These are phyloP conservation scores for Xerocomellus intermedius DNA, from an alignment of 768 basidiomycete species.

Conservation along the genomic window DNA sequence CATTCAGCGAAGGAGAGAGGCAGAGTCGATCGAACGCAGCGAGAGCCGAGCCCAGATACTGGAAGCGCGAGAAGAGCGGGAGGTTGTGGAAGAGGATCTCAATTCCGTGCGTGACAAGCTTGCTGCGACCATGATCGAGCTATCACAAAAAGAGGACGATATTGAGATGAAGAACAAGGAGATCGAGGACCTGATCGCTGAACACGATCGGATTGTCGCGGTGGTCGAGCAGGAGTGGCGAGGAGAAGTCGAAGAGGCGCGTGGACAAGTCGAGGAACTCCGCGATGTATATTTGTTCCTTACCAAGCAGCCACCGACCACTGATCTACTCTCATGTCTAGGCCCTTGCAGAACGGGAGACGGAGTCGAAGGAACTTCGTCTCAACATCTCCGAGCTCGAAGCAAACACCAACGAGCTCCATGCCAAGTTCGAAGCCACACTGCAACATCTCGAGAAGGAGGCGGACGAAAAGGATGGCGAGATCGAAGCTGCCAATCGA, in stretches of 20 bases:
- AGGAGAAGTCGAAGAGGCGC: constrained; percentile 81
- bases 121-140: constrained; percentile 76
- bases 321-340: constrained; percentile 27
- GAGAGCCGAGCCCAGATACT: constrained; percentile 68
- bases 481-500: constrained; percentile 68
- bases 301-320: background rate
- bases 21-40: constrained; percentile 66
- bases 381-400: constrained; percentile 76
- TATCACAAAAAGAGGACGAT: constrained; percentile 87
- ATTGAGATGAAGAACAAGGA: constrained; percentile 75
- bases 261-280: constrained; percentile 76
- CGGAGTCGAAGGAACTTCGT: constrained; percentile 72
- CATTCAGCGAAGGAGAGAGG: constrained; percentile 56
- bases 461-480: constrained; percentile 74
- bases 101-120: constrained; percentile 73
- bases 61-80: constrained; percentile 71
- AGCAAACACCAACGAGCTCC: constrained; percentile 64
- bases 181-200: constrained; percentile 72
- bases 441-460: constrained; percentile 77
- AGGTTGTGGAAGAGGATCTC: constrained; percentile 76
- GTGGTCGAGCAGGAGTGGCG: constrained; percentile 84
- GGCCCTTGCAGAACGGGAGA: constrained; percentile 77
- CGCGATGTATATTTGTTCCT: constrained; percentile 52
- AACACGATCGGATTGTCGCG: constrained; percentile 70
- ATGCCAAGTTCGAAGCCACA: constrained; percentile 70